Evolutionary conservation across 1,284 basidiomycete genomes (phyloP).

Genomic region (Heliocybe sulcata): DNA sequence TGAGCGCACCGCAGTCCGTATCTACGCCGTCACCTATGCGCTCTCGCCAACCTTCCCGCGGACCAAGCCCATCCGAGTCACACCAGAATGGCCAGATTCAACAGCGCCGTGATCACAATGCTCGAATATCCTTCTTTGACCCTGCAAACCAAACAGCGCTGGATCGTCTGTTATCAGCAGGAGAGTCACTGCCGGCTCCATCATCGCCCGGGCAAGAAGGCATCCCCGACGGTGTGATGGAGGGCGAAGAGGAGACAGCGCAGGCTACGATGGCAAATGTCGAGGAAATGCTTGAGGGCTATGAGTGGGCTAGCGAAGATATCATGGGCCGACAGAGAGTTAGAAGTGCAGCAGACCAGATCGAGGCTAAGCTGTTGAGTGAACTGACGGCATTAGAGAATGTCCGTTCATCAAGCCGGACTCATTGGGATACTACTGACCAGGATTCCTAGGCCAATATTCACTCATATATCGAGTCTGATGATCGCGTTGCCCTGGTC

Average conservation of each 20-base stretch:
- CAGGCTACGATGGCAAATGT: constrained; percentile 84
- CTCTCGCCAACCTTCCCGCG: constrained; percentile 13
- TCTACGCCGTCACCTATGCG: not conserved
- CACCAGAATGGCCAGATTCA: constrained; percentile 1
- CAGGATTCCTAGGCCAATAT: constrained; percentile 81
- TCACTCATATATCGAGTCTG: constrained; percentile 94
- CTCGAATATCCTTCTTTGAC: constrained; percentile 75
- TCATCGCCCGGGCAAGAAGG: constrained; percentile 16
- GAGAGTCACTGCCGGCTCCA: constrained; percentile 20
- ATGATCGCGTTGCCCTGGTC: constrained; percentile 81
- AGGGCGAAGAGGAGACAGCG: constrained; percentile 66
- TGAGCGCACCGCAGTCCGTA: not conserved
- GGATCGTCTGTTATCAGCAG: constrained; percentile 64
- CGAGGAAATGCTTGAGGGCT: constrained; percentile 98
- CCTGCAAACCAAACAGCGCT: constrained; percentile 64
- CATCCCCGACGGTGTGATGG: constrained; percentile 37
- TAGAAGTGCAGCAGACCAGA: constrained; percentile 78
- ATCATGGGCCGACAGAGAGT: constrained; percentile 52
- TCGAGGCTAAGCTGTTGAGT: constrained; percentile 80
- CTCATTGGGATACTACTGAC: constrained; percentile 5
- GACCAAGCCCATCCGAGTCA: constrained; percentile 7
- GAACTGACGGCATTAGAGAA: constrained; percentile 89
- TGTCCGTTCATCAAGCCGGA: constrained; percentile 34
- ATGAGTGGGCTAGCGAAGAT: constrained; percentile 87
- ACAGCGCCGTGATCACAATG: constrained; percentile 40